Conservation (phyloP, 2,329 filamentous ascomycete species). For the Nigrospora sphaerica region DNA sequence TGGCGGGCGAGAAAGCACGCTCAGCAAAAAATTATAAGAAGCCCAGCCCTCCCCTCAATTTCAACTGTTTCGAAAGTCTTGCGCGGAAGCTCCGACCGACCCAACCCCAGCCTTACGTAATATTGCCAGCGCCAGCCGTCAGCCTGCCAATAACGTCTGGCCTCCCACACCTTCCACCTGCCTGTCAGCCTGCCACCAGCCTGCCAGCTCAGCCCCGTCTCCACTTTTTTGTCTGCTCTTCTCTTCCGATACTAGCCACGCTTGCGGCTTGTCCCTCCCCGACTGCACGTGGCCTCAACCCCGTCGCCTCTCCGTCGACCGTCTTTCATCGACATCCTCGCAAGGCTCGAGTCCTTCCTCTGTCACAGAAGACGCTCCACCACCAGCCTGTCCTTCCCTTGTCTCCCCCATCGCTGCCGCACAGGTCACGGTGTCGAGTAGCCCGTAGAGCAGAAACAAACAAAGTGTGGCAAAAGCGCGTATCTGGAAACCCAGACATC, state of each 20-base stretch:
- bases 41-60: slow-evolving; percentile 43
- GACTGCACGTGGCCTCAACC: too few species aligned
- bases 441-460: slow-evolving; percentile 12
- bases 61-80: slow-evolving; percentile 37
- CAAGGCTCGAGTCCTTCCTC: too few species aligned
- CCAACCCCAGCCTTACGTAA: slow-evolving; percentile 31
- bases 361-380: too few species aligned
- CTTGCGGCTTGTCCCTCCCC: too few species aligned
- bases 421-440: slow-evolving; percentile 24
- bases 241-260: too few species aligned
- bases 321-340: too few species aligned
- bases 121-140: slow-evolving; percentile 11
- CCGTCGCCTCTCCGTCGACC: too few species aligned
- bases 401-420: slow-evolving; percentile 7
- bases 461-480: slow-evolving; percentile 8
- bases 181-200: too few species aligned
- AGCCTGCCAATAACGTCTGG: slow-evolving; percentile 18
- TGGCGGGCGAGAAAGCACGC: slow-evolving; percentile 15
- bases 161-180: not conserved
- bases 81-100: slow-evolving; percentile 50
- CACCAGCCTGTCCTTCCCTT: too few species aligned
- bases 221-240: not conserved
- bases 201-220: slow-evolving; percentile 1
- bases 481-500: slow-evolving; percentile 3
- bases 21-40: slow-evolving; percentile 50